Evolutionary conservation across 2,329 filamentous ascomycete species (phyloP).

Genomic region (Cadophora sp.): DNA sequence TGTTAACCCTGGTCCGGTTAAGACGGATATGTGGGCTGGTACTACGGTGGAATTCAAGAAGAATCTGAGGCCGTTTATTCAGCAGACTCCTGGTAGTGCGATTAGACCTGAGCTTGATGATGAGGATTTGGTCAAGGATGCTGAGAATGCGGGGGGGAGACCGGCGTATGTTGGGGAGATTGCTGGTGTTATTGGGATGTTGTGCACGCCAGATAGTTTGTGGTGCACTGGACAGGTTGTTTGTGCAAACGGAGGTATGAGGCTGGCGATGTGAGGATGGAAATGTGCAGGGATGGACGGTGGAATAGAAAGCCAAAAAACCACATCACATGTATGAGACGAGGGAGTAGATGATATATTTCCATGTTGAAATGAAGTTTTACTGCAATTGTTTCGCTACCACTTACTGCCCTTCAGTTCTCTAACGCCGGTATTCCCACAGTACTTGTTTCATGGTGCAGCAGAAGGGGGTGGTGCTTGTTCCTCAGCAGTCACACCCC

Average conservation of each 20-base stretch:
- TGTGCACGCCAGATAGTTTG: slow-evolving; percentile 72
- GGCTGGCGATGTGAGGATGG: slow-evolving; percentile 25
- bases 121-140: slow-evolving; percentile 65
- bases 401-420: slow-evolving; percentile 4
- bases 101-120: slow-evolving; percentile 67
- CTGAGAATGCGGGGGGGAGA: slow-evolving; percentile 60
- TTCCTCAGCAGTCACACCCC: slow-evolving; percentile 43
- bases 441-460: slow-evolving; percentile 35
- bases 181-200: slow-evolving; percentile 78
- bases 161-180: slow-evolving; percentile 74
- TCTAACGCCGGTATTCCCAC: slow-evolving; percentile 34
- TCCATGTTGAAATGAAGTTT: slow-evolving; percentile 19
- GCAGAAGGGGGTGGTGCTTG: slow-evolving; percentile 45
- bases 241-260: slow-evolving; percentile 75
- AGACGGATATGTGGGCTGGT: slow-evolving; percentile 69
- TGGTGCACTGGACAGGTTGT: slow-evolving; percentile 84
- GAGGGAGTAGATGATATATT: not conserved
- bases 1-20: slow-evolving; percentile 70
- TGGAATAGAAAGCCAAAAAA: not conserved
- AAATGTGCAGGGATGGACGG: not conserved
- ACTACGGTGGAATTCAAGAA: slow-evolving; percentile 64
- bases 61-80: slow-evolving; percentile 64
- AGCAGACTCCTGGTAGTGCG: slow-evolving; percentile 68
- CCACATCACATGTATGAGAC: not conserved
- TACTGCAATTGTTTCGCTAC: slow-evolving; percentile 19